These are phyloP conservation scores for Calycina marina DNA, from an alignment of 2,329 filamentous ascomycete species.

Conservation along the genomic window DNA sequence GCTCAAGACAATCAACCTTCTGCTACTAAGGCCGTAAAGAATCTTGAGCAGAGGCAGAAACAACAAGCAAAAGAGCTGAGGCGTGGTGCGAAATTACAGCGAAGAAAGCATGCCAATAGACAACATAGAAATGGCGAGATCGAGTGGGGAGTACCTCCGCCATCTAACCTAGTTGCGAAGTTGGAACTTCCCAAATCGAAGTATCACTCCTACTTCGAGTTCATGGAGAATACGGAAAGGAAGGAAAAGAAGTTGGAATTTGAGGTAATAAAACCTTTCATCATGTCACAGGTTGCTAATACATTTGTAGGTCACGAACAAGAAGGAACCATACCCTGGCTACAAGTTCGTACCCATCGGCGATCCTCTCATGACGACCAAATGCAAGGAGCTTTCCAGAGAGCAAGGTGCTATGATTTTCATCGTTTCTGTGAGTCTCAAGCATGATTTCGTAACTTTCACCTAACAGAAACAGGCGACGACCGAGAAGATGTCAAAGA, in stretches of 20 bases:
- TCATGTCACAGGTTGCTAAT: constrained; percentile 3
- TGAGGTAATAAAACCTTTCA: constrained; percentile 31
- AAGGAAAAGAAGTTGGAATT: constrained; percentile 47
- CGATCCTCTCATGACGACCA: constrained; percentile 42
- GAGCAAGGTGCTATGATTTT: constrained; percentile 49
- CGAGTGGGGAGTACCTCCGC: constrained; percentile 18
- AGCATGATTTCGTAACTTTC: constrained; percentile 4
- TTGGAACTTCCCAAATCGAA: constrained; percentile 26
- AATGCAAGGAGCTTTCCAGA: constrained; percentile 51
- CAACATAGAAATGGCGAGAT: constrained; percentile 14
- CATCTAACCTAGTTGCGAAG: constrained; percentile 20
- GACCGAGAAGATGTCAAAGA: constrained; percentile 18
- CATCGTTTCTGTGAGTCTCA: constrained; percentile 46
- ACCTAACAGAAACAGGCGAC: constrained; percentile 6
- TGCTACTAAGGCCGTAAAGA: too few relatives aligned
- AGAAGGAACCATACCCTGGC: constrained; percentile 39
- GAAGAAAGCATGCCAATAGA: constrained; percentile 15
- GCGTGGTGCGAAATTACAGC: constrained; percentile 13
- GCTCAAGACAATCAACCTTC: too few relatives aligned
- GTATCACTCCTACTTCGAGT: constrained; percentile 48
- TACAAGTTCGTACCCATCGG: constrained; percentile 49
- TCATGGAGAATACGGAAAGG: constrained; percentile 48
- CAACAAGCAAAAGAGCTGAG: neutral
- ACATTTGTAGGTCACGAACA: constrained; percentile 33
- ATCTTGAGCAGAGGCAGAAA: too few relatives aligned